These are phyloP conservation scores for Termitomyces sp. DNA, from an alignment of 768 basidiomycete genomes.

Conservation along the genomic window DNA sequence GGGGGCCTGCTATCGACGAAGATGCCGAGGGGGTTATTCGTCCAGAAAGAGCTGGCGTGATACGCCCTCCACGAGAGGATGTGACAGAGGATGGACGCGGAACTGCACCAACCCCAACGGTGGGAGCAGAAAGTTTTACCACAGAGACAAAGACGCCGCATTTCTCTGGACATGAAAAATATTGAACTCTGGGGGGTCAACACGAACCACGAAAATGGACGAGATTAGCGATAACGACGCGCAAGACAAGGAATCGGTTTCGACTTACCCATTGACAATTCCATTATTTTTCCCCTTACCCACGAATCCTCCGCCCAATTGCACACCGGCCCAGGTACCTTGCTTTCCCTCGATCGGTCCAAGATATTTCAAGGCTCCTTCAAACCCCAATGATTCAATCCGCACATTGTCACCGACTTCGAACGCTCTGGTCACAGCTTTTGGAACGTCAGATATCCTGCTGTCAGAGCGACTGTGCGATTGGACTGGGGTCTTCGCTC, in stretches of 20 bases:
- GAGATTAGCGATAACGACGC: conserved; percentile 14
- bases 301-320: conserved; percentile 77
- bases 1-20: conserved; percentile 24
- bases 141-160: conserved; percentile 91
- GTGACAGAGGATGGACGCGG: conserved; percentile 75
- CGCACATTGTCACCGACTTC: conserved; percentile 80
- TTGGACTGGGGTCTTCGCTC: conserved; percentile 52
- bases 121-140: conserved; percentile 76
- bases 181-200: conserved; percentile 54
- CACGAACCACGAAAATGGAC: neutral
- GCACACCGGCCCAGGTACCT: conserved; percentile 92
- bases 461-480: conserved; percentile 58
- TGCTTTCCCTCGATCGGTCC: conserved; percentile 88
- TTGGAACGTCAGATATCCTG: conserved; percentile 43
- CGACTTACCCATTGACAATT: conserved; percentile 73
- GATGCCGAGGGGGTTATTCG: conserved; percentile 48
- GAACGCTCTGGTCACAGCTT: conserved; percentile 46
- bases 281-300: conserved; percentile 98
- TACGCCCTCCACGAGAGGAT: conserved; percentile 62
- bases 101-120: conserved; percentile 50
- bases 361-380: conserved; percentile 76
- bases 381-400: conserved; percentile 85
- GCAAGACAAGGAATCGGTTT: conserved; percentile 21
- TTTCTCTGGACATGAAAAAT: conserved; percentile 80
- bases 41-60: conserved; percentile 55